Conservation (phyloP, 2,329 filamentous ascomycete species). For the Ilyonectria destructans region DNA sequence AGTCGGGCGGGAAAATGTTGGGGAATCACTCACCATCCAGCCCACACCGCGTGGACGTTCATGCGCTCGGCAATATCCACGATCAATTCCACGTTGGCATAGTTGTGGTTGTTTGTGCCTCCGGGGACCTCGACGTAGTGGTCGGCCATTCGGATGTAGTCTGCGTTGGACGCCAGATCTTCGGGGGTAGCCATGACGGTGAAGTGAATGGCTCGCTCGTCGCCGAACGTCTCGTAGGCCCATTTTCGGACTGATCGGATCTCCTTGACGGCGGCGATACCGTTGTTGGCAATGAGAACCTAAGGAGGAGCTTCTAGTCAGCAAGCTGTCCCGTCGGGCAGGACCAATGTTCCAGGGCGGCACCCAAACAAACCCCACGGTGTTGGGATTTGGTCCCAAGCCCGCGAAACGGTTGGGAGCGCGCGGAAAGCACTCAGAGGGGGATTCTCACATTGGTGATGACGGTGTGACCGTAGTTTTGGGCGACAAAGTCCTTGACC, state of each 20-base stretch:
- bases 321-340: constrained; percentile 13
- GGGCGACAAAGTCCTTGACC: constrained; percentile 96
- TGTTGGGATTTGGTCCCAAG: constrained; percentile 1
- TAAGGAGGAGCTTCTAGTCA: constrained; percentile 57
- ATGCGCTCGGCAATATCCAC: constrained; percentile 99
- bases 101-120: constrained; percentile 99
- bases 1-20: constrained; percentile 22
- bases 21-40: constrained; percentile 83
- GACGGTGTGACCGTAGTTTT: constrained; percentile 94
- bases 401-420: background rate
- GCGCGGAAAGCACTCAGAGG: background rate
- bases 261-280: constrained; percentile 99
- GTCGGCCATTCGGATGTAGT: constrained; percentile 99
- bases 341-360: constrained; percentile 4
- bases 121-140: constrained; percentile 99
- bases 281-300: constrained; percentile 99
- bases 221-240: constrained; percentile 99
- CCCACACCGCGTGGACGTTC: constrained; percentile 99
- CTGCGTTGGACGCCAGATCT: constrained; percentile 96
- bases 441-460: constrained; percentile 88
- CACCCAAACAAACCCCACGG: constrained; percentile 17
- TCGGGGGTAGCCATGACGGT: constrained; percentile 99
- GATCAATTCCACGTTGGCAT: constrained; percentile 99
- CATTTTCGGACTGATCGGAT: constrained; percentile 99
- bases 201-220: constrained; percentile 98